Base-by-base conservation (phyloP, 2,329 filamentous ascomycete species). In the Neopestalotiopsis sp. region DNA sequence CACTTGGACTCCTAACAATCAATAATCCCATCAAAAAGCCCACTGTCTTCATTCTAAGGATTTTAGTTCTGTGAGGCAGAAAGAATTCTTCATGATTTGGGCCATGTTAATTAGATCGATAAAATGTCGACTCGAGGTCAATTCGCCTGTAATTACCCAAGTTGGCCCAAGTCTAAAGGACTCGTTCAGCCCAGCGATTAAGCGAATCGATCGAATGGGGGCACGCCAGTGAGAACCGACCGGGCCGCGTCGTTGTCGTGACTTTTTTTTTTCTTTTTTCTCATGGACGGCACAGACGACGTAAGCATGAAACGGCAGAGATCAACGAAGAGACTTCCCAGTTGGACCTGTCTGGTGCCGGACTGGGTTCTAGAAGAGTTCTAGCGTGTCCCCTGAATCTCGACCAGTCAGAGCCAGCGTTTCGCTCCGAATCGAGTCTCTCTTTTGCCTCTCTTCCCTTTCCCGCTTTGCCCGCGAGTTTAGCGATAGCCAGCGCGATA, bases 131-230 rank as follows among this genome's bases (percentile, higher is more conserved):
- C 57, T 28, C 5, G 5, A 34, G 57, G 24, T 14, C 30, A 24
- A 59, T 30, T 59, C 57, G 57, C 57, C 57, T 59, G 28, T 30
- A 30, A 59, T 59, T 59, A n/a, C 57, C 57, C 24, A 59, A 59
- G 30, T 30, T 28, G 30, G 45, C n/a, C 17, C 45, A n/a, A 53
- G 17, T n/a, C 17, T n/a, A 53, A 53, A 17, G 34, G 6, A 7
- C 34, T 7, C 34, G 6, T 10, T 38, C 34, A 38, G 34, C 34
- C 34, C 34, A 38, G 10, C 34, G 34, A 38, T 38, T 9, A n/a
- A 20, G 20, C 17, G n/a, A 53, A n/a, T 20, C n/a, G 20, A n/a
- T 53, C 45, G 45, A 24, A 24, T 17, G 20, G 45, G 45, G 17
- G 45, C 45, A 53, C n/a, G 45, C n/a, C n/a, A 53, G 17, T n/a